Conservation (phyloP, 2,329 filamentous ascomycete genomes). For the Cyanodermella asteris region DNA sequence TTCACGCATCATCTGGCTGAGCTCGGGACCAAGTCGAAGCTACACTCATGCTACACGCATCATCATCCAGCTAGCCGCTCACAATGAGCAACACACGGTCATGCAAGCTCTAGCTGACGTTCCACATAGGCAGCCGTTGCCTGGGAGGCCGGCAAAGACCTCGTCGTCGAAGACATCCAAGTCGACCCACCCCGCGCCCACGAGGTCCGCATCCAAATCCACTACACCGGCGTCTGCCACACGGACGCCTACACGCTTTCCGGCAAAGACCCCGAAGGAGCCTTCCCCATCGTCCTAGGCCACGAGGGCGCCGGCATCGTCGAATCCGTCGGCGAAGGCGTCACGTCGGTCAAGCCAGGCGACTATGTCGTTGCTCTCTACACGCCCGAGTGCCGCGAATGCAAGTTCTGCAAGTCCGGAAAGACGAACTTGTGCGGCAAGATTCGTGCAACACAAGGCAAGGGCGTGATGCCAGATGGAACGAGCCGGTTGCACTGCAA, state of each 20-base stretch:
- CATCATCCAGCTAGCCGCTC: not conserved
- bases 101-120: not conserved
- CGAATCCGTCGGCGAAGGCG: conserved; percentile 83
- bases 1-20: no score
- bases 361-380: conserved; percentile 83
- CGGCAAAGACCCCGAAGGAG: conserved; percentile 91
- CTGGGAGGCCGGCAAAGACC: conserved; percentile 84
- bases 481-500: conserved; percentile 87
- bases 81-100: not conserved
- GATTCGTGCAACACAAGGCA: conserved; percentile 90
- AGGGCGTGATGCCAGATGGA: conserved; percentile 91
- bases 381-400: conserved; percentile 90
- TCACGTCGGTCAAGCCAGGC: conserved; percentile 81
- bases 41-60: not conserved
- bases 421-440: conserved; percentile 99
- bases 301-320: conserved; percentile 85
- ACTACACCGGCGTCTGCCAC: conserved; percentile 97
- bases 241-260: conserved; percentile 94
- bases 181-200: conserved; percentile 72
- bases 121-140: conserved; percentile 58
- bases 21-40: not conserved
- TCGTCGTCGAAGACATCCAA: conserved; percentile 79
- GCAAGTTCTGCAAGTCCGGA: conserved; percentile 98
- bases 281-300: conserved; percentile 71
- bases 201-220: conserved; percentile 91